Conservation (phyloP, 2,329 filamentous ascomycete species). For the Pleurostoma richardsiae region DNA sequence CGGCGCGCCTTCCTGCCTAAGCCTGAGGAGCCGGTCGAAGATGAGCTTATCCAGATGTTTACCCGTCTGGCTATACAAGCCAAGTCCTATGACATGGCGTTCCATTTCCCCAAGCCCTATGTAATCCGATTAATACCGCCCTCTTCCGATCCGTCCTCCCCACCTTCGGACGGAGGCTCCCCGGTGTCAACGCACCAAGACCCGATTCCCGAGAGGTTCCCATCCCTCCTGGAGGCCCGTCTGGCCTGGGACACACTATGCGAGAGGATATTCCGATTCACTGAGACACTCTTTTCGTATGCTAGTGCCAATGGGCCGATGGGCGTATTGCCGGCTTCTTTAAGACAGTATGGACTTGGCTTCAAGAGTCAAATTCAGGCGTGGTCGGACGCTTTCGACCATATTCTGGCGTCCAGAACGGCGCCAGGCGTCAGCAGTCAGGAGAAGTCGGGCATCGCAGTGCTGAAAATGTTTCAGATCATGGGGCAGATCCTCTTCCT, state of each 20-base stretch:
- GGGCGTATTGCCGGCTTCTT: constrained; percentile 42
- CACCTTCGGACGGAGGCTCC: constrained; percentile 36
- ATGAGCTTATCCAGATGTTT: constrained; percentile 59
- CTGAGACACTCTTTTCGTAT: constrained; percentile 46
- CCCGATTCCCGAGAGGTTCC: constrained; percentile 39
- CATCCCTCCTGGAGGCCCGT: constrained; percentile 48
- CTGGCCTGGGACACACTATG: constrained; percentile 50
- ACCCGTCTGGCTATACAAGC: constrained; percentile 59
- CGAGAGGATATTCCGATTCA: constrained; percentile 53
- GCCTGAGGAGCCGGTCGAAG: constrained; percentile 45
- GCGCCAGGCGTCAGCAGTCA: constrained; percentile 44
- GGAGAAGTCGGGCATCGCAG: constrained; percentile 55
- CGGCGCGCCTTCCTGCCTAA: constrained; percentile 29
- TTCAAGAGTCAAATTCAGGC: constrained; percentile 46
- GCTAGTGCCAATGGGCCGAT: constrained; percentile 45
- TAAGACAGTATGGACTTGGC: constrained; percentile 39
- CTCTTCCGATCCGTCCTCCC: constrained; percentile 27
- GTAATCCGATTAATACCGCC: constrained; percentile 48
- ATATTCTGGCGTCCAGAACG: constrained; percentile 43
- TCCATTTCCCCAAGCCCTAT: constrained; percentile 59
- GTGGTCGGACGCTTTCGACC: constrained; percentile 54
- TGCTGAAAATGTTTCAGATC: constrained; percentile 58
- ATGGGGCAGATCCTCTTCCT: constrained; percentile 53
- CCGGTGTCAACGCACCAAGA: constrained; percentile 30
- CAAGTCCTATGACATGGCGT: constrained; percentile 65